Evolutionary conservation across 768 basidiomycete species (phyloP), one percentile per base, ranked within the genome.

Genomic region (Sistotremastrum niveocremeum): DNA sequence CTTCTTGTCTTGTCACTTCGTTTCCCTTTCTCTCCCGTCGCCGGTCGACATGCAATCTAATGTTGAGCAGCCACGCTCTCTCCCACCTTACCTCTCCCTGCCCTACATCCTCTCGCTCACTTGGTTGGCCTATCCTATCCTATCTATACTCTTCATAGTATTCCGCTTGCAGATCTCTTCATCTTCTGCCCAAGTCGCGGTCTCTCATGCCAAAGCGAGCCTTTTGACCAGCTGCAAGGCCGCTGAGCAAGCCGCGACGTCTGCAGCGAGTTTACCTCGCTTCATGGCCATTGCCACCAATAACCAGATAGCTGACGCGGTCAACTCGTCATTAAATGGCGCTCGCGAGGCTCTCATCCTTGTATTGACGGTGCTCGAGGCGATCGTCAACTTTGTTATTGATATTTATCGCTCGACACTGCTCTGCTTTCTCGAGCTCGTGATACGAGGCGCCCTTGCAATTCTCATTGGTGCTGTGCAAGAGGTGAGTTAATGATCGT

Each of bases 381-480:
- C 71, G 1, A 74, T 93, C 56, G 81, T 91, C 63, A 89, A 86
- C 56, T 97, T 98, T 62, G 74, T 95, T 52, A 75, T 98, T 52
- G 84, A 89, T 63, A 76, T 82, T 40, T 98, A 95, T 59, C 82
- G 91, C 37, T 93, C 90, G 3, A 85, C 93, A 3, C 81, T 94
- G 56, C 72, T 99, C 44, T 99, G 94, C 61, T 90, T 95, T 54
- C 66, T 95, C 52, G 90, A 98, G 62, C 72, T 98, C 39, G 79
- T 86, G 28, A 77, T 99, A 7, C 72, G 79, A 31, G 90, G 90
- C 11, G 81, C 74, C 5, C 68, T 99, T 44, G 72, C 77, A 29
- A 65, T 97, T 46, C 65, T 95, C 40, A 87, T 95, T 42, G 71
- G 67, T 41, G 89, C 88, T 5, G 86, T 90, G 0, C 68, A 88